phyloP scores from a whole-genome alignment of 306 rosid genomes.

The Hippophae gyantsensis region DNA sequence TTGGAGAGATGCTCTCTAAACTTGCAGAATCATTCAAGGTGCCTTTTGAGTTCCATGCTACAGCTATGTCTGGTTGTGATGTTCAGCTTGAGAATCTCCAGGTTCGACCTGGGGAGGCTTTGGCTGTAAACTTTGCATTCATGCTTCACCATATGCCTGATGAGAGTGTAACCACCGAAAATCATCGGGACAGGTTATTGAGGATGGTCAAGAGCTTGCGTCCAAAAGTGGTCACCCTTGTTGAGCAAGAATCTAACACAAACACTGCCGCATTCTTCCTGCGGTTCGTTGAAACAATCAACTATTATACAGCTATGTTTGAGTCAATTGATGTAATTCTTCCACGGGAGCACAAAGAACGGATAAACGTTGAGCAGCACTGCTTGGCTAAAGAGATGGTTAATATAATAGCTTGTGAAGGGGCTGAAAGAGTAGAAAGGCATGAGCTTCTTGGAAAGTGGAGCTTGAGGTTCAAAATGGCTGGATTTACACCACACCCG shows the following conservation, averaged over 20 bases:
- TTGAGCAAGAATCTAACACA: conserved; percentile 95
- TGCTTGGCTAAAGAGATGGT: conserved; percentile 90
- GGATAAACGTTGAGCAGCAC: conserved; percentile 91
- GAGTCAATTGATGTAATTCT: conserved; percentile 85
- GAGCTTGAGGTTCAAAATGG: conserved; percentile 76
- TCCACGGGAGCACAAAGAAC: conserved; percentile 59
- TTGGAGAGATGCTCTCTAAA: conserved; percentile 60
- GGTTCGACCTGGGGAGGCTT: conserved; percentile 54
- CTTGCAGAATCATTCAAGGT: conserved; percentile 65
- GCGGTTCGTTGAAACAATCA: conserved; percentile 64
- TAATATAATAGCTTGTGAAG: conserved; percentile 93
- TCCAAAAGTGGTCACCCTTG: conserved; percentile 91
- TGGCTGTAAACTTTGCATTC: conserved; percentile 89
- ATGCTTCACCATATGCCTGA: conserved; percentile 93
- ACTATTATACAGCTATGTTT: conserved; percentile 80
- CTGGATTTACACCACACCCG: conserved; percentile 85
- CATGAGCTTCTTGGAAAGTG: conserved; percentile 90
- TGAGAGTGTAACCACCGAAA: conserved; percentile 84
- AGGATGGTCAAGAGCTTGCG: conserved; percentile 74
- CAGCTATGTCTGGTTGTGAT: conserved; percentile 61
- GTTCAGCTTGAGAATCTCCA: conserved; percentile 54
- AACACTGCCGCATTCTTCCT: conserved; percentile 75
- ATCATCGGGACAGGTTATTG: conserved; percentile 72
- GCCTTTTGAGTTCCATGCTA: conserved; percentile 76
- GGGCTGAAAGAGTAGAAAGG: conserved; percentile 80